Conservation (phyloP, 2,329 filamentous ascomycete species). For the Blastomyces percursus region DNA sequence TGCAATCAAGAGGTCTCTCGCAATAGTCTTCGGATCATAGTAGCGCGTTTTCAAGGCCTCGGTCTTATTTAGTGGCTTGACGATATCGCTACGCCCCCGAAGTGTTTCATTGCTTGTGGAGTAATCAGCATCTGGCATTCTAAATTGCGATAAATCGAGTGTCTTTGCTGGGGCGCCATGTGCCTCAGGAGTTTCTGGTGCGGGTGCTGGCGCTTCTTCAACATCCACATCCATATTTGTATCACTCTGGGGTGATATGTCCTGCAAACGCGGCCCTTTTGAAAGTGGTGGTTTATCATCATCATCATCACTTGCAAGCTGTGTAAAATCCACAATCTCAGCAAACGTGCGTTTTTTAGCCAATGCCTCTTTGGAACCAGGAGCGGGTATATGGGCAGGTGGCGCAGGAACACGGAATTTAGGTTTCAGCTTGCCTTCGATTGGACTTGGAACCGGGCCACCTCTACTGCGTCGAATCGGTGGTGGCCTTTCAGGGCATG, state of each 20-base stretch:
- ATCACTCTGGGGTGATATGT: background rate
- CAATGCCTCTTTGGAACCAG: conserved; percentile 42
- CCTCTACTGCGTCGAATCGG: background rate
- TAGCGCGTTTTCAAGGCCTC: conserved; percentile 36
- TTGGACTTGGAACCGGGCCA: background rate
- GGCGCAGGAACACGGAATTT: conserved; percentile 2
- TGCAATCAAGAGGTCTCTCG: conserved; percentile 51
- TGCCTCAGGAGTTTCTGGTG: background rate
- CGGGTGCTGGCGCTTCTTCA: background rate
- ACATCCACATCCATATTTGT: background rate
- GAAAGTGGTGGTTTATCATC: conserved; percentile 33
- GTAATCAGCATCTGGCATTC: conserved; percentile 3
- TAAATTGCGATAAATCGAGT: conserved; percentile 7
- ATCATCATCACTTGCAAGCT: conserved; percentile 38
- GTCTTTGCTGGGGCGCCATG: background rate
- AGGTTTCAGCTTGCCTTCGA: conserved; percentile 1
- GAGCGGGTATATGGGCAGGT: conserved; percentile 13
- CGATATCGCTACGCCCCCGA: conserved; percentile 26
- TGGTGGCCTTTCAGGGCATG: background rate
- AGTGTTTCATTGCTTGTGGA: conserved; percentile 7
- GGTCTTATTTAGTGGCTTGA: conserved; percentile 33
- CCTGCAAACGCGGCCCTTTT: conserved; percentile 14
- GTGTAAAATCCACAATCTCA: conserved; percentile 45
- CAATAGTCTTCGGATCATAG: conserved; percentile 53
- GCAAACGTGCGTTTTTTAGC: conserved; percentile 46